Base-by-base conservation (phyloP, 176 grass and related monocot species). In the Bonia amplexicaulis region DNA sequence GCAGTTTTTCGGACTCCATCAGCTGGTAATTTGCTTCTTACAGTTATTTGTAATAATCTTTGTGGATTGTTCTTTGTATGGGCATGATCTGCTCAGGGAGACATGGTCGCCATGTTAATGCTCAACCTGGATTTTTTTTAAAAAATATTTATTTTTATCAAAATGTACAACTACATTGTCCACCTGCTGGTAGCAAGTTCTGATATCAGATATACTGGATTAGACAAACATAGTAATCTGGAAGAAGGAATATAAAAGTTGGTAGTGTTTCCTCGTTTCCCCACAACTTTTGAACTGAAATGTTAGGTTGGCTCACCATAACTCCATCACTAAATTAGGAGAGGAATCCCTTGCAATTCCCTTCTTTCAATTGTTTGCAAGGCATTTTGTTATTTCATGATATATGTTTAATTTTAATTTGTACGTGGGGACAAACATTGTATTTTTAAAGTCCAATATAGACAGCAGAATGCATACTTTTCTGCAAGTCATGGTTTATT, bases 1-100 rank as follows among this genome's bases (percentile, higher is more conserved):
- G 96, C 93, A 57, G 96, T 95, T 62, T 95, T 98, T 66, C 80
- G 65, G 45, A 90, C 80, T 10, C 91, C 96, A 13, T 85, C 89
- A 89, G 63, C 84, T 85, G 96, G 96, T 98, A 93, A 76, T 85
- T 84, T 84, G 23, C 40, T 39, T 81, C 12, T 27, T 74, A 35
- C 5, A 77, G 67, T n/a, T 27, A 54, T 58, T 67, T 84, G 17
- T 71, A 22, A 20, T 33, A n/a, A 20, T 19, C 5, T 37, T 46
- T 17, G 9, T 27, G 15, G 3, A 46, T 42, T 6, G 48, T 69
- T 89, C 49, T 81, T 80, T 1, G 10, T 62, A 71, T 72, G 25
- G 7, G 7, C n/a, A 65, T 44, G 37, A 78, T 45, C 27, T 80
- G 29, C 26, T 53, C 22, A 39, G 13, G 19, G 49, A 80, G 48